Evolutionary conservation across 768 basidiomycete species (phyloP), one percentile per base, ranked within the genome.

Genomic region (Tylopilus felleus): DNA sequence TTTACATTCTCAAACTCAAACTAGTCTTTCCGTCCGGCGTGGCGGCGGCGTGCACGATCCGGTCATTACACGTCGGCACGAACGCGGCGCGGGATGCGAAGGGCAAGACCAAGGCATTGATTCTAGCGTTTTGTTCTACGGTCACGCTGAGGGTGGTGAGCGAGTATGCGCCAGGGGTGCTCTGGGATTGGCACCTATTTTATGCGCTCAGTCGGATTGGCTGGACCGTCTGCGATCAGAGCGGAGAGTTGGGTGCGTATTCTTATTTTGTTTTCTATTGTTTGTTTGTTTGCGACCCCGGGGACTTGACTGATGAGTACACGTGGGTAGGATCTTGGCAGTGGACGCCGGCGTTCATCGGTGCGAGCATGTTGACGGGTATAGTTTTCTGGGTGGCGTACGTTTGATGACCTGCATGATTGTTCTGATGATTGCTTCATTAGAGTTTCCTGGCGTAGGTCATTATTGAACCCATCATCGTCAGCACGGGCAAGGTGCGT

Each of bases 41-140:
- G 53, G 86, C 84, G 16, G 83, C 84, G 33, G 85, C 84, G 10
- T 83, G 78, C 59, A 83, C 81, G 25, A 84, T 86, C 58, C 82
- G 77, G 33, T 82, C 83, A 9, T 68, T 84, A 28, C 85, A 85
- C 56, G 74, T 76, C 33, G 78, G 78, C 16, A 73, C 69, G 49
- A 68, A 72, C 22, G 83, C 81, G 35, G 80, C 80, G 13, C 64
- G 69, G 25, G 75, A 73, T 8, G 83, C 83, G 21, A 75, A 69
- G 62, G 80, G 81, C 66, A 86, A 85, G 71, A 75, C 82, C 1
- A 68, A 80, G 39, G 75, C 73, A 9, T 71, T 85, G 22, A 62
- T 80, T 4, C 69, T 72, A 48, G 69, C 80, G 3, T 83, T 84
- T 66, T 53, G 68, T 49, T 61, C 67, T 42, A 71, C 77, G 42